Percentiles rank a stretch among this genome's conserved stretches.
Evolutionary conservation across 148 eudicot species (phyloP).

Genomic region (Drosera capensis): DNA sequence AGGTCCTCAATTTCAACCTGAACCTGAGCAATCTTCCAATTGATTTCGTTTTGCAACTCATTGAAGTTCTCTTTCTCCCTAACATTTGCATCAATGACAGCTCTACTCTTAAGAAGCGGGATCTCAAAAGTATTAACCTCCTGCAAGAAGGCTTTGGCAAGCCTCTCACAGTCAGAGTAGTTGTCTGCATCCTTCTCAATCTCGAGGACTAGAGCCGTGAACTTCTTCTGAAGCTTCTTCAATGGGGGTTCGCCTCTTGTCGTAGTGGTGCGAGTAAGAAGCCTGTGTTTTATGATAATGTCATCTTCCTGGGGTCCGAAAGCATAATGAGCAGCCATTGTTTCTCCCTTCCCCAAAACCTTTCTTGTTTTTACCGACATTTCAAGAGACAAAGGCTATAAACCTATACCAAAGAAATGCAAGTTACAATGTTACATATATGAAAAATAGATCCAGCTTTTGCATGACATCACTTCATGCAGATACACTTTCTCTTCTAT

Average conservation of each 20-base stretch:
- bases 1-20: conserved; percentile 74
- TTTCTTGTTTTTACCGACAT: conserved; percentile 43
- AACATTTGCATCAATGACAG: conserved; percentile 72
- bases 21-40: conserved; percentile 61
- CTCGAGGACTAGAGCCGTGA: conserved; percentile 58
- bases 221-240: conserved; percentile 88
- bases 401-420: too few relatives aligned
- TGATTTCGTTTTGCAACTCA: conserved; percentile 72
- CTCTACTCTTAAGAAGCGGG: conserved; percentile 74
- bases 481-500: too few relatives aligned
- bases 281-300: conserved; percentile 71
- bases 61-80: conserved; percentile 83
- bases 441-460: too few relatives aligned
- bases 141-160: conserved; percentile 73
- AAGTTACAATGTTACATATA: too few relatives aligned
- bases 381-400: not conserved
- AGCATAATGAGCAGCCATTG: conserved; percentile 63
- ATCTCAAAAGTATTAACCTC: conserved; percentile 86
- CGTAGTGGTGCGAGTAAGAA: conserved; percentile 84
- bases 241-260: conserved; percentile 94
- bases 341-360: conserved; percentile 59
- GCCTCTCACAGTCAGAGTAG: conserved; percentile 64
- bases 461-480: too few relatives aligned
- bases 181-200: conserved; percentile 71
- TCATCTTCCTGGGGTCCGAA: conserved; percentile 90